Percentiles rank a stretch among this genome's conserved stretches.
Evolutionary conservation across 2,329 filamentous ascomycete genomes (phyloP).

Genomic region (Penicillium sp.): DNA sequence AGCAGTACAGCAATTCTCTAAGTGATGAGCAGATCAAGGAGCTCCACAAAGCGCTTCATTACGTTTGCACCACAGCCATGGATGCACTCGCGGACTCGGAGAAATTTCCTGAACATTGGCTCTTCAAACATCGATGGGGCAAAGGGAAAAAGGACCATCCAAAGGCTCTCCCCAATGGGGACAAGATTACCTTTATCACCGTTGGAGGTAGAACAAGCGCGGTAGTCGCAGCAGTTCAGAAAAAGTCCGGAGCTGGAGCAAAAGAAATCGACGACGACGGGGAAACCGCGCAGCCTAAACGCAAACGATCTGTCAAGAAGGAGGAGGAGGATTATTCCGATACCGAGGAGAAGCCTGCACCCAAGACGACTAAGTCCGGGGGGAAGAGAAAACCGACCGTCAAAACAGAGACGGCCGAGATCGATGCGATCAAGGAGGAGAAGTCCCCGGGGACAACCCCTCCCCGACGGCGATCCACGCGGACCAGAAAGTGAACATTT

Average conservation of each 20-base stretch:
- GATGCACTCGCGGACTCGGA: slow-evolving; percentile 74
- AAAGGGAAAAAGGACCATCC: slow-evolving; percentile 72
- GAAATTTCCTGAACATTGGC: slow-evolving; percentile 78
- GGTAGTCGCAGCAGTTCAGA: slow-evolving; percentile 77
- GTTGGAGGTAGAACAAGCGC: slow-evolving; percentile 90
- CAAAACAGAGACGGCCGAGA: slow-evolving; percentile 25
- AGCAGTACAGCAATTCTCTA: slow-evolving; percentile 85
- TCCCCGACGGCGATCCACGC: slow-evolving; percentile 28
- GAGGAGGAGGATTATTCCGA: slow-evolving; percentile 20
- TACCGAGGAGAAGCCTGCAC: slow-evolving; percentile 16
- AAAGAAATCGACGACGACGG: slow-evolving; percentile 42
- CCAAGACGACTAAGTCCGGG: slow-evolving; percentile 23
- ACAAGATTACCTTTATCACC: slow-evolving; percentile 77
- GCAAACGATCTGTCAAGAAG: slow-evolving; percentile 29
- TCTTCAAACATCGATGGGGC: slow-evolving; percentile 83
- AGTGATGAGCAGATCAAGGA: slow-evolving; percentile 62
- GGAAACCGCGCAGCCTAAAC: slow-evolving; percentile 23
- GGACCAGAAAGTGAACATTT: slow-evolving; percentile 16
- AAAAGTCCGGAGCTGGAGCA: slow-evolving; percentile 62
- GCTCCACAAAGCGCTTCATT: slow-evolving; percentile 66
- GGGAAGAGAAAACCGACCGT: slow-evolving; percentile 16
- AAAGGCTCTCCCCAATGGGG: slow-evolving; percentile 69
- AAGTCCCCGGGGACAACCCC: slow-evolving; percentile 6
- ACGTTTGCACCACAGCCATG: slow-evolving; percentile 74
- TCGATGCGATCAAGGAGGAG: slow-evolving; percentile 10